Percentiles rank a stretch among this genome's conserved stretches.
Conservation (phyloP, 148 eudicot species). For the Vaccinium macrocarpon region DNA sequence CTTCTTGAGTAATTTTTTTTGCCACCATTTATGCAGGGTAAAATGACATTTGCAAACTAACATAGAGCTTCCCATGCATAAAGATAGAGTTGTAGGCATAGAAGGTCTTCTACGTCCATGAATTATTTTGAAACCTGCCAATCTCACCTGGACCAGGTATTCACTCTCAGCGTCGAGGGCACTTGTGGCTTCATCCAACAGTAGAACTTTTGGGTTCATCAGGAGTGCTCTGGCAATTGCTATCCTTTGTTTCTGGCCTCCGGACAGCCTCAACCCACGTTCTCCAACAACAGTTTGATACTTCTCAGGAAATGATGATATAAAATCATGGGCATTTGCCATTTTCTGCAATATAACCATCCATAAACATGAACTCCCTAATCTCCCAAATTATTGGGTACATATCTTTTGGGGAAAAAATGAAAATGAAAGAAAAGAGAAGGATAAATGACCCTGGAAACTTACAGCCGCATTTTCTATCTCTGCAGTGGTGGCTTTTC, state of each 20-base stretch:
- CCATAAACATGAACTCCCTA: not conserved
- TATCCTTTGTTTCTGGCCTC: slow-evolving; percentile 22
- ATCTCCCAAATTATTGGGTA: not conserved
- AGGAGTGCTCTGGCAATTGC: slow-evolving; percentile 29
- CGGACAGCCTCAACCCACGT: slow-evolving; percentile 16
- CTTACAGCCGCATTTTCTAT: slow-evolving; percentile 86
- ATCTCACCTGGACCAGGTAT: slow-evolving; percentile 12
- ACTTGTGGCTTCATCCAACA: slow-evolving; percentile 32
- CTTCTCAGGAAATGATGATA: slow-evolving; percentile 10
- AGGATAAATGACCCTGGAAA: slow-evolving; percentile 4
- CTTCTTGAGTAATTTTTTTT: not conserved
- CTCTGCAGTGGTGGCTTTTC: slow-evolving; percentile 59
- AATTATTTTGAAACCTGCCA: not conserved
- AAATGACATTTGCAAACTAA: not conserved
- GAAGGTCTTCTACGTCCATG: not conserved
- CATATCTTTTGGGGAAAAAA: not conserved
- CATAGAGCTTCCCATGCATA: not conserved
- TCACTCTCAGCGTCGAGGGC: slow-evolving; percentile 29
- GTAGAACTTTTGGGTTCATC: slow-evolving; percentile 33
- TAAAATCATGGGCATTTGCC: slow-evolving; percentile 19
- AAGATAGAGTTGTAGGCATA: not conserved
- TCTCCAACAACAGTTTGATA: slow-evolving; percentile 18
- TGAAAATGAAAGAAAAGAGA: slow-evolving; percentile 1
- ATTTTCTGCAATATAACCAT: slow-evolving; percentile 8
- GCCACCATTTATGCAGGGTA: not conserved